Conservation (phyloP, 257 asterid genomes). For the Apocynum venetum region DNA sequence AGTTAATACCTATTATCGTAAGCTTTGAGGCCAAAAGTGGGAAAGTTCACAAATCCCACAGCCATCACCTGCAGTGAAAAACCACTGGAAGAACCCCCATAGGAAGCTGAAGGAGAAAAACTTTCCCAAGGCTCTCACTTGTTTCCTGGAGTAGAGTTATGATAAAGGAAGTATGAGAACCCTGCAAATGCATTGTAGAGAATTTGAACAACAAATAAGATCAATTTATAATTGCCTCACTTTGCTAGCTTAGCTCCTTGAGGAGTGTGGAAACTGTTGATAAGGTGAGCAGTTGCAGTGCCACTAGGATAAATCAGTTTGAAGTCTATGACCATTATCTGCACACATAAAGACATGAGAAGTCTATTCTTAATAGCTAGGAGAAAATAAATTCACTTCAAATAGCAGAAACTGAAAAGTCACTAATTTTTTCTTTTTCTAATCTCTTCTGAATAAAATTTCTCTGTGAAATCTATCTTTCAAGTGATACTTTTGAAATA, state of each 20-base stretch:
- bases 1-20: conserved; percentile 48
- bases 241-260: conserved; percentile 92
- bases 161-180: conserved; percentile 6
- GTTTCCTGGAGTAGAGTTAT: conserved; percentile 55
- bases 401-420: background rate
- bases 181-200: background rate
- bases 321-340: conserved; percentile 94
- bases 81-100: conserved; percentile 99
- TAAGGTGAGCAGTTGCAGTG: conserved; percentile 95
- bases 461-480: too few relatives aligned
- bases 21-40: conserved; percentile 91
- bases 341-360: conserved; percentile 6
- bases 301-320: conserved; percentile 90
- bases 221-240: conserved; percentile 34
- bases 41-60: conserved; percentile 84
- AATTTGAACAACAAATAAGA: background rate
- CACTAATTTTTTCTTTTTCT: background rate
- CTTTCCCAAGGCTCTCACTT: conserved; percentile 75
- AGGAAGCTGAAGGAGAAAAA: conserved; percentile 90
- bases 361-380: background rate
- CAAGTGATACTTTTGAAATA: too few relatives aligned
- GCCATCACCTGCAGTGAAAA: conserved; percentile 75
- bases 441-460: background rate
- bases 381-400: background rate
- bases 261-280: conserved; percentile 95